phyloP scores from a whole-genome alignment of 2,329 filamentous ascomycete genomes.

The Stachybotrys elegans region DNA sequence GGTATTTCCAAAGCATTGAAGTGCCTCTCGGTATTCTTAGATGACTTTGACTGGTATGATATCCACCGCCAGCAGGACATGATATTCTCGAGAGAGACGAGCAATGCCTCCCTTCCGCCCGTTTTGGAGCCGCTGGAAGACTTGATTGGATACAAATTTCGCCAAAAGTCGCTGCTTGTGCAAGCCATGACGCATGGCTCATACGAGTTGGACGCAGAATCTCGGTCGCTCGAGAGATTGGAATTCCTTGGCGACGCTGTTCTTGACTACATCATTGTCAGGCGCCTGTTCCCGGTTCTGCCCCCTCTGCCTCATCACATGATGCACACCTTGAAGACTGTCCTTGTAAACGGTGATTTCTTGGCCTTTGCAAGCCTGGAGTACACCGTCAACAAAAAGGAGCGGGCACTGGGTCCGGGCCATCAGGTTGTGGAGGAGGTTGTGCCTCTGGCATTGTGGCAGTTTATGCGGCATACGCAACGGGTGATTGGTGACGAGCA shows the following conservation, averaged over 20 bases:
- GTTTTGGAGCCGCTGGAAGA: slow-evolving; percentile 50
- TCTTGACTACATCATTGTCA: slow-evolving; percentile 71
- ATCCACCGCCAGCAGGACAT: slow-evolving; percentile 32
- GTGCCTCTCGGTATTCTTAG: slow-evolving; percentile 64
- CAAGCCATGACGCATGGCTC: slow-evolving; percentile 82
- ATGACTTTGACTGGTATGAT: slow-evolving; percentile 50
- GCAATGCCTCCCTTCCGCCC: slow-evolving; percentile 27
- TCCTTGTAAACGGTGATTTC: slow-evolving; percentile 75
- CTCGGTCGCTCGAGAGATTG: slow-evolving; percentile 59
- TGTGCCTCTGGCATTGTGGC: slow-evolving; percentile 50
- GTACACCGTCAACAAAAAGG: slow-evolving; percentile 15
- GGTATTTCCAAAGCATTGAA: slow-evolving; percentile 57
- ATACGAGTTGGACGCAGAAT: slow-evolving; percentile 34
- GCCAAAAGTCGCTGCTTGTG: slow-evolving; percentile 60
- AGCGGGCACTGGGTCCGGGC: slow-evolving; percentile 12
- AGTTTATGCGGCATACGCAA: slow-evolving; percentile 60
- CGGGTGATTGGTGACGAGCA: slow-evolving; percentile 43
- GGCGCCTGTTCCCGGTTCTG: slow-evolving; percentile 45
- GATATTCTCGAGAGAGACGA: slow-evolving; percentile 37
- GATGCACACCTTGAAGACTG: slow-evolving; percentile 75
- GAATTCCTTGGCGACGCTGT: slow-evolving; percentile 87
- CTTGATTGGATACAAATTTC: slow-evolving; percentile 68
- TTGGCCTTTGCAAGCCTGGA: slow-evolving; percentile 71
- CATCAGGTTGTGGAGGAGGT: slow-evolving; percentile 14
- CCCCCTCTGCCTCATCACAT: slow-evolving; percentile 40